Base-by-base conservation (phyloP, 2,329 filamentous ascomycete genomes). In the Aureobasidium sp. region DNA sequence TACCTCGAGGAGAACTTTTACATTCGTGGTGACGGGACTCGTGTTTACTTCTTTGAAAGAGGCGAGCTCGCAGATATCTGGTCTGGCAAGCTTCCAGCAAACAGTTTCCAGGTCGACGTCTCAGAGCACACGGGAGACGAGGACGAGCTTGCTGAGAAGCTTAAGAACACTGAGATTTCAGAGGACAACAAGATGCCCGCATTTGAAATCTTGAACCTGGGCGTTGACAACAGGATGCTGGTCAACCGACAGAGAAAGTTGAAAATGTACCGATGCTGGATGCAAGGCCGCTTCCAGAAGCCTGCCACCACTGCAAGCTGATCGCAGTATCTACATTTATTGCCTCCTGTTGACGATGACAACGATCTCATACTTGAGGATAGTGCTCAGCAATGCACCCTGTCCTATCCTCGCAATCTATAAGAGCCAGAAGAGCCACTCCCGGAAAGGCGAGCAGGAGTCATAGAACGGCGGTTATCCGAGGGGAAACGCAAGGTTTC, bases 221-320 rank as follows among this genome's bases (percentile, higher is more conserved):
- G 88, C 29, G 83, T 93, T 61, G 94, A 99, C 73, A 86, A 91
- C 67, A 86, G 94, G 64, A 82, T 99, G 79, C 82, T 99, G 61
- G 91, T 99, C 62, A 99, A 99, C 74, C 85, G 94, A 66, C 90
- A 92, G 61, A 84, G 87, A 70, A 88, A 92, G 76, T 80, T 96
- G 53, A 99, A 97, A 78, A 99, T 99, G 94, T 97, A 97, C 76
- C 86, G 94, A 65, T 97, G 93, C 79, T 99, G 94, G 92, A 84
- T 95, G 73, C 90, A 95, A 75, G 90, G 89, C 34, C 84, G 86
- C 5, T 62, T 62, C 74, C 84, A 81, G 70, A 93, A 92, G 77
- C 72, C 76, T 10, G 71, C 43, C 15, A 17, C 27, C 26, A 26
- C 59, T 20, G 26, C 43, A 27, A 53, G 41, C 50, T 62, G 51